phyloP scores from a whole-genome alignment of 176 grass and related monocot genomes.

The Saccharum spontaneum region DNA sequence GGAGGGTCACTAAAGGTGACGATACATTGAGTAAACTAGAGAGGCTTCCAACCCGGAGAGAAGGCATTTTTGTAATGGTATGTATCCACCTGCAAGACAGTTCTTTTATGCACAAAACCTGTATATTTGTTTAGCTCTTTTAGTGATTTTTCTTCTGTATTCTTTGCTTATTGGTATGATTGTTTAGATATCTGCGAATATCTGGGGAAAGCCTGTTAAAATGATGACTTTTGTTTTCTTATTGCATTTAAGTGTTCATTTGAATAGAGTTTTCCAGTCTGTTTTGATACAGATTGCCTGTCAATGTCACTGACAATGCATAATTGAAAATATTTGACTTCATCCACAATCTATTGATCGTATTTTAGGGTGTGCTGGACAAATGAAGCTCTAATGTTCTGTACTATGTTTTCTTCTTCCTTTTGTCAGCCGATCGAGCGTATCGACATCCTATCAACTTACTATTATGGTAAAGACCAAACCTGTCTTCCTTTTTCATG shows the following conservation, averaged over 20 bases:
- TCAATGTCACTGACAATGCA: not conserved
- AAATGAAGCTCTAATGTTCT: not conserved
- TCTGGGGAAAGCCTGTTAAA: not conserved
- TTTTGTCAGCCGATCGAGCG: conserved; percentile 80
- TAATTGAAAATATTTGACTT: conserved; percentile 9
- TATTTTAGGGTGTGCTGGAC: not conserved
- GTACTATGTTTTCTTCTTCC: conserved; percentile 5
- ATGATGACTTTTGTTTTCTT: not conserved
- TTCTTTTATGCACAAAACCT: not conserved
- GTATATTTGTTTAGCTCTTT: not conserved
- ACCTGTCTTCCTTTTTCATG: not conserved
- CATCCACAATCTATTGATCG: not conserved
- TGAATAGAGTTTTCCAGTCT: not conserved
- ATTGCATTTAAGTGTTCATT: not conserved
- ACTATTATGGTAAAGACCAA: conserved; percentile 77
- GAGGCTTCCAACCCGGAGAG: conserved; percentile 69
- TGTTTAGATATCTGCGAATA: not conserved
- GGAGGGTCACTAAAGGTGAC: conserved; percentile 85
- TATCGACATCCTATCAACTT: conserved; percentile 81
- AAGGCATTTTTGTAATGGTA: conserved; percentile 98
- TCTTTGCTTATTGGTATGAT: not conserved
- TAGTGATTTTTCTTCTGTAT: not conserved
- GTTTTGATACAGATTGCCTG: not conserved
- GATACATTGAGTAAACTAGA: conserved; percentile 86
- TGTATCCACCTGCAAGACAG: conserved; percentile 5